A percentile compares a stretch with the other conserved stretches of the same genome.
Conservation (phyloP, 2,329 filamentous ascomycete genomes). For the Endocalyx cinctus region DNA sequence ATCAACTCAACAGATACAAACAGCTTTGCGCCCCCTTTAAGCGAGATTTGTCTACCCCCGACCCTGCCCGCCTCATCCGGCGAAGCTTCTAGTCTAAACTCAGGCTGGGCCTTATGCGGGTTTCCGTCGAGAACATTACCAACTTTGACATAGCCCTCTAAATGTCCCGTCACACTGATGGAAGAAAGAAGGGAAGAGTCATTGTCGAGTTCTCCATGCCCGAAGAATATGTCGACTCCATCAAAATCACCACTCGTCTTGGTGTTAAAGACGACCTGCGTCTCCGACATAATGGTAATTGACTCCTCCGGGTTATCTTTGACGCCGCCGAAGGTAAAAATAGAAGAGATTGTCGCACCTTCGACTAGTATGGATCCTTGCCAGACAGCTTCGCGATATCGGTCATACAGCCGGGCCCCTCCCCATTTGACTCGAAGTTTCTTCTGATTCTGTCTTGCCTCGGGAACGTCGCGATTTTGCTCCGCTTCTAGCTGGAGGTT, state of each 20-base stretch:
- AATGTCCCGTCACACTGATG: constrained; percentile 18
- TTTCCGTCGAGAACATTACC: too few species aligned
- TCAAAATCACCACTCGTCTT: constrained; percentile 27
- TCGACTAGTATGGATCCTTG: constrained; percentile 20
- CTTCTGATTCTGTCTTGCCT: background rate
- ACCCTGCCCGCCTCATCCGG: too few species aligned
- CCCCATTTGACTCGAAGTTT: constrained; percentile 26
- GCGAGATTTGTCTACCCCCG: too few species aligned
- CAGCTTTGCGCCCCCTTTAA: too few species aligned
- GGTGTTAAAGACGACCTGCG: constrained; percentile 18
- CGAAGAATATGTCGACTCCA: constrained; percentile 20
- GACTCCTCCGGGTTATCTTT: constrained; percentile 18
- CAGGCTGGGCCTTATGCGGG: too few species aligned
- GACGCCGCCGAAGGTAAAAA: constrained; percentile 22
- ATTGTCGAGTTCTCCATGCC: too few species aligned
- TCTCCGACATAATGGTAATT: too few species aligned
- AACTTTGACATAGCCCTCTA: too few species aligned
- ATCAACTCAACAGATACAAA: too few species aligned
- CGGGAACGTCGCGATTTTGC: too few species aligned
- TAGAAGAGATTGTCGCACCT: constrained; percentile 10
- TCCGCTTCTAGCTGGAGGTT: constrained; percentile 19
- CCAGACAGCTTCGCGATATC: constrained; percentile 30
- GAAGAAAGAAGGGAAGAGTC: constrained; percentile 2
- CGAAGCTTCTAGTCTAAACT: too few species aligned
- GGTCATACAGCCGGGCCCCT: constrained; percentile 27